Evolutionary conservation across 768 basidiomycete genomes (phyloP).

Genomic region (Trametes cinnabarina): DNA sequence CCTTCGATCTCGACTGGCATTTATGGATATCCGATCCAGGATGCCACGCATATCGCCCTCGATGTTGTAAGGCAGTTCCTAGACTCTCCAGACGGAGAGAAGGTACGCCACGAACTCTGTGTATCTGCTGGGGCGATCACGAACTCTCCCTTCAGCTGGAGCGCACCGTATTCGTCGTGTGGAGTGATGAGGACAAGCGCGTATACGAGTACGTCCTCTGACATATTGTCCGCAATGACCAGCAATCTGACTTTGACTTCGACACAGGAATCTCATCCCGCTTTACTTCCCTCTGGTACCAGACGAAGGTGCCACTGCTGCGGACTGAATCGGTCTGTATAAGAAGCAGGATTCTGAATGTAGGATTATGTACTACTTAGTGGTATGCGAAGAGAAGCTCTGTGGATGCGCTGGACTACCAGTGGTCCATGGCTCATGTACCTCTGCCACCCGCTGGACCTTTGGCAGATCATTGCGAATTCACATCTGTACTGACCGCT

Average conservation of each 20-base stretch:
- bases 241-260: constrained; percentile 20
- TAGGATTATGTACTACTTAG: no score
- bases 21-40: constrained; percentile 73
- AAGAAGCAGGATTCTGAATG: neutral
- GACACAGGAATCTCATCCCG: constrained; percentile 50
- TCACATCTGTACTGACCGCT: no score
- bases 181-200: constrained; percentile 58
- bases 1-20: constrained; percentile 78
- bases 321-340: neutral
- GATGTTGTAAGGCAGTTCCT: constrained; percentile 53
- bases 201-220: constrained; percentile 63
- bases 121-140: neutral
- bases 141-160: constrained; percentile 44
- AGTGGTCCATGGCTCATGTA: no score
- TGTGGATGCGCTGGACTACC: no score
- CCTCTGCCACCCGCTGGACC: no score
- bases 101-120: constrained; percentile 24
- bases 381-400: no score
- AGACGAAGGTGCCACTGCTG: neutral
- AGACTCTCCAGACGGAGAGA: constrained; percentile 48
- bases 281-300: constrained; percentile 54
- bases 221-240: neutral
- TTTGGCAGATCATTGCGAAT: no score
- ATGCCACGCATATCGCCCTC: constrained; percentile 72
- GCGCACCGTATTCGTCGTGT: constrained; percentile 73